Percentiles rank a stretch among this genome's conserved stretches.
These are phyloP conservation scores for Davidsoniella neocaledoniae DNA, from an alignment of 2,329 filamentous ascomycete genomes.

Conservation along the genomic window DNA sequence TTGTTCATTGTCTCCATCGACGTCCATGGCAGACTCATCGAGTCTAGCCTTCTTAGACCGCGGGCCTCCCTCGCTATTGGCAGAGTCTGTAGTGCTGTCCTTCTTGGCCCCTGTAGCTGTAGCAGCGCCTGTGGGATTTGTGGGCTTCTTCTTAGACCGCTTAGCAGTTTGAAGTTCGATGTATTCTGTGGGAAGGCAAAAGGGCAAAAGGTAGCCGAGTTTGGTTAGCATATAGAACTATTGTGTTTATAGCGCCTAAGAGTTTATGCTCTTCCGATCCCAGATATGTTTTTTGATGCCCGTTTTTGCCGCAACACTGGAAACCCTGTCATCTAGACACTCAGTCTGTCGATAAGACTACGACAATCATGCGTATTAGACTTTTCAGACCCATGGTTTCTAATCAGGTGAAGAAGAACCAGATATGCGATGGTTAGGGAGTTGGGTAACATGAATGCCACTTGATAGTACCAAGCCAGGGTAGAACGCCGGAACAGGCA, in stretches of 20 bases:
- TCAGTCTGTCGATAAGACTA: too few relatives aligned
- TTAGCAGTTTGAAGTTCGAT: conserved; percentile 58
- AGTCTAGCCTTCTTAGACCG: conserved; percentile 29
- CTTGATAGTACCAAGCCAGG: too few relatives aligned
- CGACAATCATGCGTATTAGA: too few relatives aligned
- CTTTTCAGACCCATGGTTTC: conserved; percentile 4
- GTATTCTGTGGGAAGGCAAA: conserved; percentile 35
- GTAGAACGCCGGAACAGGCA: too few relatives aligned
- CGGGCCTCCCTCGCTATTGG: conserved; percentile 21
- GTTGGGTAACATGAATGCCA: background rate
- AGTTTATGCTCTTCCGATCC: background rate
- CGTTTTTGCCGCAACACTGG: too few relatives aligned
- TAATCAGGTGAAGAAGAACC: background rate
- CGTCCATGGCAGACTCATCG: conserved; percentile 22
- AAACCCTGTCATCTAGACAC: too few relatives aligned
- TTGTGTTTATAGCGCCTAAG: too few relatives aligned
- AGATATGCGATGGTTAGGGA: background rate
- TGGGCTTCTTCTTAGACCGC: conserved; percentile 51
- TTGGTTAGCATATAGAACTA: too few relatives aligned
- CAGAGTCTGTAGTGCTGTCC: conserved; percentile 30
- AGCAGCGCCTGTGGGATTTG: too few relatives aligned
- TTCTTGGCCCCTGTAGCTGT: conserved; percentile 47
- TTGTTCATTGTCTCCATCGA: conserved; percentile 21
- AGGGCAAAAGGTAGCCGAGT: too few relatives aligned
- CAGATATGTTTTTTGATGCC: too few relatives aligned